A percentile compares a stretch with the other conserved stretches of the same genome.
Evolutionary conservation across 1,284 basidiomycete species (phyloP).

Genomic region (Wallemia hederae): DNA sequence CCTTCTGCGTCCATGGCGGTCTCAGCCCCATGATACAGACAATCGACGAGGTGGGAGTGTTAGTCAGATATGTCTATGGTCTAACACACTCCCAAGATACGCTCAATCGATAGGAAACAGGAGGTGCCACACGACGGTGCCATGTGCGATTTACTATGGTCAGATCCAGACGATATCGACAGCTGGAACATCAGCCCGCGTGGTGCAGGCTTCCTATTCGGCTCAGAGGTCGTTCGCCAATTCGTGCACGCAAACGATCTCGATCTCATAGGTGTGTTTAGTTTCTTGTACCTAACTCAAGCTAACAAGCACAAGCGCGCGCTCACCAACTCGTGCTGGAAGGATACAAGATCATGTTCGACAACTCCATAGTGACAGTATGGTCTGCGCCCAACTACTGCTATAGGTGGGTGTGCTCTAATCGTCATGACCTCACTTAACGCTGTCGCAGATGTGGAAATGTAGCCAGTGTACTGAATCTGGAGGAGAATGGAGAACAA

Average conservation of each 20-base stretch:
- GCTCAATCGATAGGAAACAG: conserved; percentile 80
- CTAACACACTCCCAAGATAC: conserved; percentile 29
- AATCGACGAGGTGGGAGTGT: conserved; percentile 46
- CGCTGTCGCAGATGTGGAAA: conserved; percentile 53
- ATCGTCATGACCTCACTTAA: not conserved
- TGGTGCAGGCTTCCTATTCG: conserved; percentile 85
- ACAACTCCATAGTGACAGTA: conserved; percentile 79
- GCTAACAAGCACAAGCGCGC: conserved; percentile 67
- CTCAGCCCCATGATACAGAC: conserved; percentile 55
- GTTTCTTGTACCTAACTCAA: conserved; percentile 65
- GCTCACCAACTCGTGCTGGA: conserved; percentile 98
- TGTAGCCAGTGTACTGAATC: conserved; percentile 66
- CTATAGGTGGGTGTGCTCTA: conserved; percentile 35
- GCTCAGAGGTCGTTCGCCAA: conserved; percentile 59
- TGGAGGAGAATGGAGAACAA: conserved; percentile 66
- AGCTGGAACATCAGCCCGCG: conserved; percentile 93
- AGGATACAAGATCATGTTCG: conserved; percentile 95
- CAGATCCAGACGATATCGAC: conserved; percentile 81
- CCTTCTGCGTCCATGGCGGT: conserved; percentile 78
- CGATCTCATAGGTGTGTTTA: conserved; percentile 55
- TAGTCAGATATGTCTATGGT: not conserved
- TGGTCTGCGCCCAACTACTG: conserved; percentile 99
- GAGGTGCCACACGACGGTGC: conserved; percentile 98
- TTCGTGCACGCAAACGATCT: conserved; percentile 79
- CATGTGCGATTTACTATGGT: conserved; percentile 97